phyloP scores from a whole-genome alignment of 805 yeast genomes.

The Suhomyces xylopsoci region DNA sequence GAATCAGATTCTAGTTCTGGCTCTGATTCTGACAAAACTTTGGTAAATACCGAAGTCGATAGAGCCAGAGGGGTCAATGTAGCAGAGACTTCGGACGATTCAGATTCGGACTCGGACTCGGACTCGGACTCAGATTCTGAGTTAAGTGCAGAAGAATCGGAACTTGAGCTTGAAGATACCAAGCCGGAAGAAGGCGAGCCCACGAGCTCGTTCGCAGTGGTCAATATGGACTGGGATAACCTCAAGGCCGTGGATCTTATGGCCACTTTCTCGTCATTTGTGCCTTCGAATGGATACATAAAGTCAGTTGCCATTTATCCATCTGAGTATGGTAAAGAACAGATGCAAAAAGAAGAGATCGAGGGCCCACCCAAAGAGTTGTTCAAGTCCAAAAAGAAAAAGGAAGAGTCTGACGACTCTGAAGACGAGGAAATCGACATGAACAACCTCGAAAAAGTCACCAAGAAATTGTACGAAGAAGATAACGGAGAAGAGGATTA shows the following conservation, averaged over 20 bases:
- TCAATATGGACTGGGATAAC: slow-evolving; percentile 97
- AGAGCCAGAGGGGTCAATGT: slow-evolving; percentile 68
- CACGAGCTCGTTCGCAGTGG: slow-evolving; percentile 78
- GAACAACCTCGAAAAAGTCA: slow-evolving; percentile 53
- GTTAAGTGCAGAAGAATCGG: slow-evolving; percentile 50
- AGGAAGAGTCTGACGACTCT: slow-evolving; percentile 26
- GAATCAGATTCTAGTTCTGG: background rate
- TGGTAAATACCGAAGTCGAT: slow-evolving; percentile 31
- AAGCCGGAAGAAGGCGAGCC: slow-evolving; percentile 89
- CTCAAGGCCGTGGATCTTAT: slow-evolving; percentile 80
- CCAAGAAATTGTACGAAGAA: slow-evolving; percentile 72
- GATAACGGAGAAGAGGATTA: slow-evolving; percentile 81
- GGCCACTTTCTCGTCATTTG: slow-evolving; percentile 85
- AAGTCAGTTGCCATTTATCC: slow-evolving; percentile 72
- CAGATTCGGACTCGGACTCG: slow-evolving; percentile 30
- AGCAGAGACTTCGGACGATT: slow-evolving; percentile 33
- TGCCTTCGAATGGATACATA: slow-evolving; percentile 72
- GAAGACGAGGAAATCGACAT: slow-evolving; percentile 40
- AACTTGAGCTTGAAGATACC: slow-evolving; percentile 51
- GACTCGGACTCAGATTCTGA: slow-evolving; percentile 45
- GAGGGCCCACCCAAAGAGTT: slow-evolving; percentile 92
- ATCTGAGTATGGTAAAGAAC: slow-evolving; percentile 89
- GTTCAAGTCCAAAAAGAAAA: slow-evolving; percentile 50
- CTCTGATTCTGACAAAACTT: slow-evolving; percentile 16
- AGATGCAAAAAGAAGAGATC: slow-evolving; percentile 82